Conservation (phyloP, 768 basidiomycete species). For the Macrolepiota fuliginosa region DNA sequence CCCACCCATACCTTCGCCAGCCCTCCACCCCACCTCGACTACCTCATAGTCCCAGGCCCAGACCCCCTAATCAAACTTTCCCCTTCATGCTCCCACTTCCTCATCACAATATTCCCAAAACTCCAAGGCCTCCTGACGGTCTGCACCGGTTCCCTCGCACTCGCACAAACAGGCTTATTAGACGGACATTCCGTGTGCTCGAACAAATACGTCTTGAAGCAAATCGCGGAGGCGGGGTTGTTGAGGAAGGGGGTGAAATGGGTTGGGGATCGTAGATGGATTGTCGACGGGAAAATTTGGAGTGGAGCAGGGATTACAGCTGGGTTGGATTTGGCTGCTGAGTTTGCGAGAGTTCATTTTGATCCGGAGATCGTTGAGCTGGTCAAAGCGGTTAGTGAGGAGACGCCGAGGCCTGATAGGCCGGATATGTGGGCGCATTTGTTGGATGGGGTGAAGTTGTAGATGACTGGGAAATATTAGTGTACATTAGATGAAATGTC, state of each 20-base stretch:
- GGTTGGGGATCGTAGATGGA: conserved; percentile 26
- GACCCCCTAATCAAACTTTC: conserved; percentile 14
- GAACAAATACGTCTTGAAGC: conserved; percentile 19
- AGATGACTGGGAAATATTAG: too few relatives aligned
- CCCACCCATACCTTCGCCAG: conserved; percentile 21
- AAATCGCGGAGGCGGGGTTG: conserved; percentile 1
- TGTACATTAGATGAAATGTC: too few relatives aligned
- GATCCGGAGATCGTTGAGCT: conserved; percentile 21
- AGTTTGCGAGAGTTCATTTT: conserved; percentile 23
- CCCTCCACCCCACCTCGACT: conserved; percentile 21
- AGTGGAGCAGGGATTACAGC: conserved; percentile 25
- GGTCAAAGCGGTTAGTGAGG: conserved; percentile 20
- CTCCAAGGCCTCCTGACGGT: conserved; percentile 22
- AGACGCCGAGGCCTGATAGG: conserved; percentile 22
- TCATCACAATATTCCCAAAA: conserved; percentile 15
- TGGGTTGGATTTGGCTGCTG: conserved; percentile 27
- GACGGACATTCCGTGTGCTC: conserved; percentile 23
- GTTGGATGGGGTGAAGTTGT: conserved; percentile 21
- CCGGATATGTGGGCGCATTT: conserved; percentile 25
- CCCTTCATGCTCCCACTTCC: conserved; percentile 16
- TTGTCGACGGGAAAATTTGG: conserved; percentile 27
- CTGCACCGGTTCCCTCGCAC: conserved; percentile 22
- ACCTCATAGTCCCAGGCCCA: conserved; percentile 24
- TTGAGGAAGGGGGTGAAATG: conserved; percentile 25
- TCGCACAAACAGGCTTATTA: conserved; percentile 22